Base-by-base conservation (phyloP, 73 alveolate genomes). In the Paramecium caudatum region DNA sequence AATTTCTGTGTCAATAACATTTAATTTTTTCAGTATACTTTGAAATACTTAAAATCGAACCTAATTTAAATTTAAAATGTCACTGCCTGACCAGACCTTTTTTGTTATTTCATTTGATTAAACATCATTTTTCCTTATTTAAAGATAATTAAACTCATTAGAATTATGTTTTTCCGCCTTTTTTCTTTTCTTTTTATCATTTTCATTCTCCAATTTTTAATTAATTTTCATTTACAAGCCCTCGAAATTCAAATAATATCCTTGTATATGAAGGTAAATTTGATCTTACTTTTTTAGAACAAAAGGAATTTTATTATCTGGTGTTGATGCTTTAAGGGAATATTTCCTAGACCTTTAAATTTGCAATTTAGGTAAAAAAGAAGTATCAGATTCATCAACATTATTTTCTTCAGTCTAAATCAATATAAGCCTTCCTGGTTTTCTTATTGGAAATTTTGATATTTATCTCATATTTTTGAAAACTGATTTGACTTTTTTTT, bases 1-100 rank as follows among this genome's bases (percentile, higher is more conserved):
- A 39, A 74, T 74, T 74, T 27, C 19, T 1, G 55, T 41, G 12
- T 74, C 68, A 2, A 39, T 41, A 41, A 74, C 9, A 74, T 74
- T 37, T 0, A 74, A 17, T 21, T 34, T 74, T 17, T 41, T 74
- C 10, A 74, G 25, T 17, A 3, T 68, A 2, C 43, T 47, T 74
- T 12, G 36, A 30, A 19, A 41, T 39, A 10, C 19, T 3, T 13
- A 16, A 7, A 43, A 74, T 74, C 50, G 32, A 1, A 36, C 12
- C 4, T 55, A 37, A 55, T 55, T 55, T 23, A 55, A 55, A 27
- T 55, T 23, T 7, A 55, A 27, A 30, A 74, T 68, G 19, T 74
- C 65, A 37, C 6, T 74, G 16, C 88, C 88, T 10, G 88, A 74
- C 62, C 65, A 74, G 55, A 16, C 43, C 43, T 74, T 74, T n/a